A percentile compares a stretch with the other conserved stretches of the same genome.
phyloP scores from a whole-genome alignment of 495 filamentous ascomycete genomes.

The Penicillium samsonianum region DNA sequence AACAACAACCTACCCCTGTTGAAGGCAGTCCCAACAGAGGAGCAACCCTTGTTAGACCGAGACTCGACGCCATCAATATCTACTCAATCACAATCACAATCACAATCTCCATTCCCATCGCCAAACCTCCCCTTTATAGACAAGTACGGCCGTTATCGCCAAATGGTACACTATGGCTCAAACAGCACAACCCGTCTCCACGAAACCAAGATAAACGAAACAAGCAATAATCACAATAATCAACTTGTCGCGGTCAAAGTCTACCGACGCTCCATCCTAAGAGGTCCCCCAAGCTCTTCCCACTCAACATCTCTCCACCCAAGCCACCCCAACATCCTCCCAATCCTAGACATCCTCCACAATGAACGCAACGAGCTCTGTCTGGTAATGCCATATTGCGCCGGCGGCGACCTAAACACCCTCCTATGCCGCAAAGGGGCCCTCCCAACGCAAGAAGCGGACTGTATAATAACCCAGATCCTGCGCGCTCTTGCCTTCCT shows the following conservation, averaged over 20 bases:
- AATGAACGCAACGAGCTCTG: constrained; percentile 93
- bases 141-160: constrained; percentile 32
- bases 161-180: constrained; percentile 37
- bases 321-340: constrained; percentile 88
- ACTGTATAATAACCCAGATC: constrained; percentile 95
- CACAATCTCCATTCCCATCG: background rate
- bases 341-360: constrained; percentile 84
- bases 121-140: constrained; percentile 19
- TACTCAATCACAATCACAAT: background rate
- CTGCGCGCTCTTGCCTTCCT: constrained; percentile 96
- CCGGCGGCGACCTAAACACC: constrained; percentile 88
- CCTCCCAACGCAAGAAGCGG: constrained; percentile 79
- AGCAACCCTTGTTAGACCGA: constrained; percentile 15
- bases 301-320: constrained; percentile 71
- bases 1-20: constrained; percentile 9
- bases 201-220: constrained; percentile 13
- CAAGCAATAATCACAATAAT: constrained; percentile 14
- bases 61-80: constrained; percentile 3
- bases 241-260: constrained; percentile 93
- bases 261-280: constrained; percentile 83
- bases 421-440: constrained; percentile 69
- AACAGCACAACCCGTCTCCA: constrained; percentile 34
- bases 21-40: constrained; percentile 20
- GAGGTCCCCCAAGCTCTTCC: constrained; percentile 76
- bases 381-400: constrained; percentile 96